A percentile compares a stretch with the other conserved stretches of the same genome.
These are phyloP conservation scores for Cynanchum wilfordii DNA, from an alignment of 257 asterid genomes.

Conservation along the genomic window DNA sequence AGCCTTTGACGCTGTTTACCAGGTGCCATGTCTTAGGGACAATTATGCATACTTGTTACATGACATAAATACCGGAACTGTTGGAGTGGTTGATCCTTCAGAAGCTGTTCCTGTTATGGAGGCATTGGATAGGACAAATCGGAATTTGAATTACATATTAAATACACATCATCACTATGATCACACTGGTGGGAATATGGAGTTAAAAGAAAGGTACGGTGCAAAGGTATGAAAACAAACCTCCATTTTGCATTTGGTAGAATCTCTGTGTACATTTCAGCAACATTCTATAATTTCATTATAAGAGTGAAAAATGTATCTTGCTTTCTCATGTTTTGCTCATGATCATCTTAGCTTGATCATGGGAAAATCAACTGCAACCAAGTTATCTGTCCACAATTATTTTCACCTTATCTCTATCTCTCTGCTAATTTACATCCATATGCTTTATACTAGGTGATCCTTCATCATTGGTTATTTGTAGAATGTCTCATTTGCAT, in stretches of 20 bases:
- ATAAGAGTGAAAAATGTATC: not conserved
- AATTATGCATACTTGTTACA: constrained; percentile 87
- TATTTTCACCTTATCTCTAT: not conserved
- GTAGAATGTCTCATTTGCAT: not conserved
- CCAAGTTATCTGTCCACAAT: not conserved
- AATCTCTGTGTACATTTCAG: not conserved
- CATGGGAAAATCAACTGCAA: not conserved
- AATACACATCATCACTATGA: constrained; percentile 96
- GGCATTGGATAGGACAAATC: constrained; percentile 61
- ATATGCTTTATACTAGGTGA: not conserved
- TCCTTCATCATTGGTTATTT: not conserved
- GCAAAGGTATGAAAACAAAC: constrained; percentile 73
- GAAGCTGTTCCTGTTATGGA: constrained; percentile 80
- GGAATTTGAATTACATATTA: constrained; percentile 81
- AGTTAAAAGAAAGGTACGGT: constrained; percentile 85
- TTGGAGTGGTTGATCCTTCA: constrained; percentile 98
- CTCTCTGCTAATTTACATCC: not conserved
- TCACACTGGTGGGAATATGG: constrained; percentile 95
- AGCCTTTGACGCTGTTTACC: constrained; percentile 8
- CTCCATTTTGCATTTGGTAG: not conserved
- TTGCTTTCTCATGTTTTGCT: not conserved
- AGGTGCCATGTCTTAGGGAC: constrained; percentile 92
- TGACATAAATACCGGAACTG: constrained; percentile 91
- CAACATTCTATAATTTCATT: not conserved
- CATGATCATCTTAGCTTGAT: not conserved